Percentiles rank a stretch among this genome's conserved stretches.
Conservation (phyloP, 345 rosid genomes). For the Eucalyptus paniculata region DNA sequence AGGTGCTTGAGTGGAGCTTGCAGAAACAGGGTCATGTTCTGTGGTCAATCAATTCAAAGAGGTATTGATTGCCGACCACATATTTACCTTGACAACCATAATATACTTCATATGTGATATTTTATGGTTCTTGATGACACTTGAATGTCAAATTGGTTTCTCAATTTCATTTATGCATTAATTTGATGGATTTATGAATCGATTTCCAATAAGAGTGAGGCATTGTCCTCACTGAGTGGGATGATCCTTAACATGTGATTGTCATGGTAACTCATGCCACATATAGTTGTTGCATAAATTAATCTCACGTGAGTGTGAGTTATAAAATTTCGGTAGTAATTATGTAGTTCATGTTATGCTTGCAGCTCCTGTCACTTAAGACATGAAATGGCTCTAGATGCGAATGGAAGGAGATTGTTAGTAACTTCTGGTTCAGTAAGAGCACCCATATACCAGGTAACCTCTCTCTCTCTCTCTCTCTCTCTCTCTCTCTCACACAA, state of each 20-base stretch:
- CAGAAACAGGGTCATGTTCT: conserved; percentile 65
- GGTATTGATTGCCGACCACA: conserved; percentile 9
- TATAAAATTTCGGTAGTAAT: not conserved
- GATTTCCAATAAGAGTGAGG: not conserved
- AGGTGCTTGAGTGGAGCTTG: conserved; percentile 78
- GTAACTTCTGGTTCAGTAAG: conserved; percentile 44
- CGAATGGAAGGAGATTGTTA: conserved; percentile 32
- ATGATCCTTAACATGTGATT: not conserved
- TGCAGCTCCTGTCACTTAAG: conserved; percentile 17
- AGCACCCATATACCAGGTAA: conserved; percentile 59
- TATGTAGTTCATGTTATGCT: conserved; percentile 17
- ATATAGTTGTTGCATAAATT: not conserved
- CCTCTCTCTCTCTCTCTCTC: not conserved
- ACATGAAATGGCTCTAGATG: conserved; percentile 63
- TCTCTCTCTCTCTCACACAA: not conserved
- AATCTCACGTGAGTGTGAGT: not conserved
- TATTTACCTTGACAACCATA: not conserved
- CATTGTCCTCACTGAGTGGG: not conserved
- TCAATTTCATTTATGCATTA: not conserved
- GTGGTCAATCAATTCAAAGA: conserved; percentile 52
- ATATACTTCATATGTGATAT: not conserved
- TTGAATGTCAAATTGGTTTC: not conserved
- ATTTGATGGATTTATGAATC: not conserved
- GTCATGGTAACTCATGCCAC: not conserved
- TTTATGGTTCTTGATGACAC: not conserved